A percentile compares a stretch with the other conserved stretches of the same genome.
phyloP scores from a whole-genome alignment of 2,329 filamentous ascomycete species.

The Gnomoniopsis sp. region DNA sequence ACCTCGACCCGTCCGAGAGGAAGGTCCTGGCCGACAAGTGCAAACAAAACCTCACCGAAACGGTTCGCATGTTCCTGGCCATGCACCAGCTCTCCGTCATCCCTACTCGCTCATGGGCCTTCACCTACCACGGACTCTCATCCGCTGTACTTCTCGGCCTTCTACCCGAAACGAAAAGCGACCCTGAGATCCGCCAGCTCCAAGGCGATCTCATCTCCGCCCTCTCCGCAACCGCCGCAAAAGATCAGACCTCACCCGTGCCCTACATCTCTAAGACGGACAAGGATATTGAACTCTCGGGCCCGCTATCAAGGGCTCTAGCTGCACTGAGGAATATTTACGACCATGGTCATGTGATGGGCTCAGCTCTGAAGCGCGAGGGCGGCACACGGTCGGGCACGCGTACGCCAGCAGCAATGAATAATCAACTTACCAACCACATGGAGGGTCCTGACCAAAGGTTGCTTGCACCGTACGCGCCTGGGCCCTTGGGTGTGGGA shows the following conservation, averaged over 20 bases:
- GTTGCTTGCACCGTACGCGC: conserved; percentile 16
- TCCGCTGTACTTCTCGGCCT: conserved; percentile 63
- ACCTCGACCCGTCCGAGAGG: conserved; percentile 51
- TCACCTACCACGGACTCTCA: conserved; percentile 64
- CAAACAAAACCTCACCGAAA: conserved; percentile 61
- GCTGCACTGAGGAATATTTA: conserved; percentile 63
- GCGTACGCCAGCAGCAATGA: conserved; percentile 37
- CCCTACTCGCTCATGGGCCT: conserved; percentile 64
- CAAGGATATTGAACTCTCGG: conserved; percentile 60
- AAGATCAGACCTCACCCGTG: conserved; percentile 53
- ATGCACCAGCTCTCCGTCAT: conserved; percentile 68
- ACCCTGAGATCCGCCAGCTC: conserved; percentile 60
- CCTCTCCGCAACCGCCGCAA: conserved; percentile 61
- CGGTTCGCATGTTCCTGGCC: conserved; percentile 64
- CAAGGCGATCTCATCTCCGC: conserved; percentile 63
- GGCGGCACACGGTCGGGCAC: conserved; percentile 42
- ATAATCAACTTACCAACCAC: conserved; percentile 22
- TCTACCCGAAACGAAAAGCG: conserved; percentile 59
- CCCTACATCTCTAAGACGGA: conserved; percentile 52
- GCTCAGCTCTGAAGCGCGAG: conserved; percentile 45
- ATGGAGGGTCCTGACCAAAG: conserved; percentile 7
- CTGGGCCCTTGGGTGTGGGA: conserved; percentile 20
- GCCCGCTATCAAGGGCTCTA: conserved; percentile 58
- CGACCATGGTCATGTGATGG: conserved; percentile 58
- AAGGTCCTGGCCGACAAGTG: conserved; percentile 54